Percentiles rank a stretch among this genome's conserved stretches.
phyloP scores from a whole-genome alignment of 305 asterid genomes.

The Fraxinus albicans region DNA sequence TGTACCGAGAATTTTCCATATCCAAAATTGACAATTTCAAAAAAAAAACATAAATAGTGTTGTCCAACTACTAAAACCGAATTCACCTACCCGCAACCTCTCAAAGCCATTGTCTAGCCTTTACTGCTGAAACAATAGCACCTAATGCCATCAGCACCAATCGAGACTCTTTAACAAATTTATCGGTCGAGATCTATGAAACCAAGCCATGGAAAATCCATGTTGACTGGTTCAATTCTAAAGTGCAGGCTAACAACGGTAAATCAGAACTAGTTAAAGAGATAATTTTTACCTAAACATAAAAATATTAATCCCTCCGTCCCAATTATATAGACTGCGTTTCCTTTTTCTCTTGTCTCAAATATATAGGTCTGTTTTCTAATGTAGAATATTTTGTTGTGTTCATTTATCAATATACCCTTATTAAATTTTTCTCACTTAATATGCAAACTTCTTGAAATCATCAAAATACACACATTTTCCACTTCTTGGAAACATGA shows the following conservation, averaged over 20 bases:
- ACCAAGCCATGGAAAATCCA: not conserved
- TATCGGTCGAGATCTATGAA: not conserved
- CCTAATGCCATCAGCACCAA: not conserved
- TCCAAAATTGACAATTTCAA: not conserved
- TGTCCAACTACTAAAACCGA: not conserved
- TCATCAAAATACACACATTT: too few species aligned
- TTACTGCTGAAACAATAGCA: not conserved
- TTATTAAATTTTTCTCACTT: too few species aligned
- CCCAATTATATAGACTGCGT: too few species aligned
- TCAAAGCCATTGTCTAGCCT: not conserved
- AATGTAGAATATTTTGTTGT: too few species aligned
- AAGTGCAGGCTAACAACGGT: not conserved
- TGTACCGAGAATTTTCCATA: not conserved
- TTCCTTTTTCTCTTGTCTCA: too few species aligned
- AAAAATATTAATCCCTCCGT: not conserved
- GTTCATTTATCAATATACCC: too few species aligned
- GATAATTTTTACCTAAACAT: not conserved
- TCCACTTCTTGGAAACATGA: too few species aligned
- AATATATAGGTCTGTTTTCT: too few species aligned
- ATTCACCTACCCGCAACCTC: not conserved
- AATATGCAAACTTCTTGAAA: too few species aligned
- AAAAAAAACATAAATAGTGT: not conserved
- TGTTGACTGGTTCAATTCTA: not conserved
- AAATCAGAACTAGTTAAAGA: not conserved
- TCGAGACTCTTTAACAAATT: not conserved